Conservation (phyloP, 1,284 basidiomycete species). For the Boletus albobrunnescens region DNA sequence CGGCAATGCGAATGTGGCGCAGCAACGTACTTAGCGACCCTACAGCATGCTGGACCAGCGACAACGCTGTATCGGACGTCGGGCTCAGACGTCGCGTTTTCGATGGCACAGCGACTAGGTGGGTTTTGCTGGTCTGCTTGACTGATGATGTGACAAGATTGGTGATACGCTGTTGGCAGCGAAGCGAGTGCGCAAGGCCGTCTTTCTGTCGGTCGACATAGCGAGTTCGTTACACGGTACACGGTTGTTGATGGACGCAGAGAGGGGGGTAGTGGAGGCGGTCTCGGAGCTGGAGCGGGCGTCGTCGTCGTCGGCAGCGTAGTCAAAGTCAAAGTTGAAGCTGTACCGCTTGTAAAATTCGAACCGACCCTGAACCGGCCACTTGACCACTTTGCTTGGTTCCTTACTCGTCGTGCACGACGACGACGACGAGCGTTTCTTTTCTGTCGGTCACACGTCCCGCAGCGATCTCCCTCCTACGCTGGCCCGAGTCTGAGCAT, state of each 20-base stretch:
- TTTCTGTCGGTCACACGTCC: not conserved
- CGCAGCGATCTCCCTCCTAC: not conserved
- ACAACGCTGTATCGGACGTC: constrained; percentile 67
- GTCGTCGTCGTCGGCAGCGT: constrained; percentile 3
- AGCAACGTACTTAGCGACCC: constrained; percentile 18
- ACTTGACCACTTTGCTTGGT: not conserved
- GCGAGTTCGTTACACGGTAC: constrained; percentile 43
- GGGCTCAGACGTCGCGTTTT: constrained; percentile 59
- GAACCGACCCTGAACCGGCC: constrained; percentile 35
- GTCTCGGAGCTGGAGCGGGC: constrained; percentile 41
- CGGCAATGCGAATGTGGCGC: not conserved
- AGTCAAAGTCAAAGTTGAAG: not conserved
- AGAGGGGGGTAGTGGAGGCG: constrained; percentile 51
- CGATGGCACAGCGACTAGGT: constrained; percentile 80
- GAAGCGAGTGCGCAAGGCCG: constrained; percentile 57
- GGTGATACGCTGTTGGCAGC: constrained; percentile 39
- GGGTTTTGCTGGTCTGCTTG: constrained; percentile 28
- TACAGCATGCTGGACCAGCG: constrained; percentile 42
- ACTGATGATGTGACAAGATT: not conserved
- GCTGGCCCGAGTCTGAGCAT: constrained; percentile 26
- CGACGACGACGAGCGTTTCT: constrained; percentile 19
- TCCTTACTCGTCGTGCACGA: constrained; percentile 1
- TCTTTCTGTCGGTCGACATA: constrained; percentile 69
- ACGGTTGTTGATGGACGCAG: constrained; percentile 48
- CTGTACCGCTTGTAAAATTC: not conserved